Conservation (phyloP, 176 grass and related monocot genomes). For the Chloris gayana region DNA sequence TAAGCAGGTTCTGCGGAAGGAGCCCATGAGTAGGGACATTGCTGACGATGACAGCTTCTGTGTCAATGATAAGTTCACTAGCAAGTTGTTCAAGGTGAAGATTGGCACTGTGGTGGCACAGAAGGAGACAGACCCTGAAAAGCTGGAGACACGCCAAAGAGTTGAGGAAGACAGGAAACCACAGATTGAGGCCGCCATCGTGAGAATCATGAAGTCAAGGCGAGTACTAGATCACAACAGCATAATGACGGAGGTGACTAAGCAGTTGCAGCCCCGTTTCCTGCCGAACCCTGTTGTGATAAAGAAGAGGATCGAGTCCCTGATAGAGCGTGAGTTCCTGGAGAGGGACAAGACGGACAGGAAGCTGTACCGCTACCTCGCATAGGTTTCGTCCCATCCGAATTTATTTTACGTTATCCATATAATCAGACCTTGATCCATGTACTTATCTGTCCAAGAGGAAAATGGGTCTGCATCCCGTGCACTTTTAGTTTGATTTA, state of each 20-base stretch:
- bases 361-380: conserved; percentile 81
- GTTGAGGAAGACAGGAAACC: conserved; percentile 74
- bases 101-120: conserved; percentile 66
- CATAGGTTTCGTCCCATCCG: conserved; percentile 14
- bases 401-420: conserved; percentile 13
- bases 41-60: conserved; percentile 71
- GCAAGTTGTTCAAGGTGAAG: conserved; percentile 87
- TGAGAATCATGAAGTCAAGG: conserved; percentile 76
- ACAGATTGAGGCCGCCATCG: conserved; percentile 68
- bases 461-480: conserved; percentile 30
- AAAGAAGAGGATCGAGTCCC: conserved; percentile 82
- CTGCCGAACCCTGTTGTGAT: conserved; percentile 82
- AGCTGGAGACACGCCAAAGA: conserved; percentile 75
- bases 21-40: conserved; percentile 91
- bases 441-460: conserved; percentile 33
- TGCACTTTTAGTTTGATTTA: background rate
- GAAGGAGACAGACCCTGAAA: conserved; percentile 80
- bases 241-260: conserved; percentile 68
- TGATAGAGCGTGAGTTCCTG: conserved; percentile 77
- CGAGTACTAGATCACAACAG: conserved; percentile 69
- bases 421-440: conserved; percentile 34
- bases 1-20: conserved; percentile 83
- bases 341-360: conserved; percentile 83
- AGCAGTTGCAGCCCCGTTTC: conserved; percentile 74
- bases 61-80: conserved; percentile 81